A percentile compares a stretch with the other conserved stretches of the same genome.
Evolutionary conservation across 805 yeast genomes (phyloP).

Genomic region (Ogataea pini): DNA sequence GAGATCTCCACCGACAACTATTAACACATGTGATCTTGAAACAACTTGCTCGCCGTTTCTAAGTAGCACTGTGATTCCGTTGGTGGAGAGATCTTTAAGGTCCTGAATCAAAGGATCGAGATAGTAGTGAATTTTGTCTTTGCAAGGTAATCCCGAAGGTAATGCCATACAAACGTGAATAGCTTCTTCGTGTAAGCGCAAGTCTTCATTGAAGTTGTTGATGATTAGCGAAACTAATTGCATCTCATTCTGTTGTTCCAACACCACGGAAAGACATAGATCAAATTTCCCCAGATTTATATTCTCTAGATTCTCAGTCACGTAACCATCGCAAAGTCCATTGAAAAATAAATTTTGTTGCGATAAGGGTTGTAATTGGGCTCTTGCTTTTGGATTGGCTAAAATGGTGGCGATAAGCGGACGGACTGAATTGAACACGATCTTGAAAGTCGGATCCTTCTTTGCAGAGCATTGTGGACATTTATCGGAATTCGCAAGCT

Average conservation of each 20-base stretch:
- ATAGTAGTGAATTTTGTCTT: constrained; percentile 14
- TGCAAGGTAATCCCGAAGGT: constrained; percentile 10
- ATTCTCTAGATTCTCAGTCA: neutral
- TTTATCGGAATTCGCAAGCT: neutral
- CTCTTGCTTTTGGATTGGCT: constrained; percentile 14
- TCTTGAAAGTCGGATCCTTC: constrained; percentile 9
- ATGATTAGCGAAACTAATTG: constrained; percentile 14
- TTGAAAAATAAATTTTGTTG: neutral
- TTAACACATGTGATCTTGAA: constrained; percentile 7
- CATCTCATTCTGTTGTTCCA: constrained; percentile 12
- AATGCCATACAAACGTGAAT: constrained; percentile 15
- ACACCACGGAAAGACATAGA: constrained; percentile 9
- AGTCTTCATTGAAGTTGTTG: constrained; percentile 10
- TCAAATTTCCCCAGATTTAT: constrained; percentile 7
- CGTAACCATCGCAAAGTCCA: constrained; percentile 8
- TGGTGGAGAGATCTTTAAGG: constrained; percentile 8
- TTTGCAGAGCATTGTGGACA: constrained; percentile 14
- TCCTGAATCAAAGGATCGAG: constrained; percentile 20
- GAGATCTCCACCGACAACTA: constrained; percentile 17
- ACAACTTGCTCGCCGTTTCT: neutral
- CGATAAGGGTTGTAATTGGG: constrained; percentile 10
- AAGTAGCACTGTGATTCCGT: constrained; percentile 13
- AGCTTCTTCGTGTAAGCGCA: constrained; percentile 15
- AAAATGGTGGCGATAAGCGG: constrained; percentile 16
- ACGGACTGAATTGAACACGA: constrained; percentile 16